A percentile compares a stretch with the other conserved stretches of the same genome.
Conservation (phyloP, 306 rosid genomes). For the Acacia melanoxylon region DNA sequence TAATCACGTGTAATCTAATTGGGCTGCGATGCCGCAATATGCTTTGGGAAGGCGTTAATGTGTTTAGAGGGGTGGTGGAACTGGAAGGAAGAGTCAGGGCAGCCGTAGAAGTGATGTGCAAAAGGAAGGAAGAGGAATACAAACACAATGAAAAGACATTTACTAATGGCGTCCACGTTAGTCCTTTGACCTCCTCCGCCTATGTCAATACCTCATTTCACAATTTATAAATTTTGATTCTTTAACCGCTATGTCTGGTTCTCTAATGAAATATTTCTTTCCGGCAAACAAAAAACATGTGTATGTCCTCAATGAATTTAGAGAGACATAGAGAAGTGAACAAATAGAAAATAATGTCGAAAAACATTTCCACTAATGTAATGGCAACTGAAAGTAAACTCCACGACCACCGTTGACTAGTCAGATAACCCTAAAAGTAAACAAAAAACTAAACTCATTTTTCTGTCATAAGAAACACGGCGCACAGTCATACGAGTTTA, state of each 20-base stretch:
- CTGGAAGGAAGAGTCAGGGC: too few relatives aligned
- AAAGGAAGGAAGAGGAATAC: too few relatives aligned
- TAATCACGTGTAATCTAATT: too few relatives aligned
- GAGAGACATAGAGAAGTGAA: neutral
- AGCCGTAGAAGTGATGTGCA: too few relatives aligned
- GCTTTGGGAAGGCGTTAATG: too few relatives aligned
- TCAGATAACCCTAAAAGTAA: neutral
- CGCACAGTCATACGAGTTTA: neutral
- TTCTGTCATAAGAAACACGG: neutral
- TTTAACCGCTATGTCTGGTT: too few relatives aligned
- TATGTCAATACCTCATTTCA: neutral
- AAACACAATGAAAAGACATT: too few relatives aligned
- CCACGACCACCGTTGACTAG: neutral
- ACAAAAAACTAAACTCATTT: neutral
- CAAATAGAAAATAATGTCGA: neutral
- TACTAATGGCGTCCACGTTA: too few relatives aligned
- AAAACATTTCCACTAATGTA: neutral
- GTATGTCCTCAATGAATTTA: neutral
- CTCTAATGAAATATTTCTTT: too few relatives aligned
- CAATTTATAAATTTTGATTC: neutral
- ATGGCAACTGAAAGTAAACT: neutral
- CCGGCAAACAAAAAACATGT: neutral
- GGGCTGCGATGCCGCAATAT: too few relatives aligned
- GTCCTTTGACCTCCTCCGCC: neutral
- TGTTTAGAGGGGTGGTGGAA: too few relatives aligned